Base-by-base conservation (phyloP, 2,329 filamentous ascomycete species). In the Arthrobotrys pseudoclavata region DNA sequence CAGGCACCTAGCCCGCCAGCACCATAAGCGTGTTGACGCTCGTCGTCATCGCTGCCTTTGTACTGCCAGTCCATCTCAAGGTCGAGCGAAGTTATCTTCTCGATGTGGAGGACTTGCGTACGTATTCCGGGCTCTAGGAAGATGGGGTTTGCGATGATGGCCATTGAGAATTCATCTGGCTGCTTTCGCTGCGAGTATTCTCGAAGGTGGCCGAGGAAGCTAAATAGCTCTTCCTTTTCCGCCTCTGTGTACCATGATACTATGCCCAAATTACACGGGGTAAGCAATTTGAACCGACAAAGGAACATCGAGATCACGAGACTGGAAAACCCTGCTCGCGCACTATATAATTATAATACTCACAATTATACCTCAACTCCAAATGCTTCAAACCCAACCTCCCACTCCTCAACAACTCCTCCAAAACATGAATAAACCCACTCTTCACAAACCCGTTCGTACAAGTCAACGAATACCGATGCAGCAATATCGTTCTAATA, bases 391-490 rank as follows among this genome's bases (percentile, higher is more conserved):
- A 20, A 42, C 42, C 26, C 55, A 60, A n/a, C 55, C 10, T 60
- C 55, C 55, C 55, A 24, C 34, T 60, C 18, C 18, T 20, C 2
- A 60, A 20, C 31, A 60, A n/a, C 7, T 42, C 34, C 20, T 40
- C 55, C 15, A 60, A 24, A 24, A 60, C 12, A 42, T 42, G 55
- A 9, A 60, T 60, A 5, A 60, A 60, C 13, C 31, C 34, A 20
- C 55, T 60, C 34, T 20, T 13, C 18, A 42, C 55, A 13, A 60
- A 60, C 13, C 55, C 55, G 10, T 60, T 60, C 20, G 55, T 60
- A 6, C 55, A 60, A n/a, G 55, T 60, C 13, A 60, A 60, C 2
- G 55, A 60, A n/a, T 60, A 60, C 20, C 55, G 18, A 60, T 60
- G 55, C 7, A 60, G 55, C 34, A 60, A 1, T 0, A 60, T 42